Conservation (phyloP, 371 early-diverging fungal species). For the Smittium culicis region DNA sequence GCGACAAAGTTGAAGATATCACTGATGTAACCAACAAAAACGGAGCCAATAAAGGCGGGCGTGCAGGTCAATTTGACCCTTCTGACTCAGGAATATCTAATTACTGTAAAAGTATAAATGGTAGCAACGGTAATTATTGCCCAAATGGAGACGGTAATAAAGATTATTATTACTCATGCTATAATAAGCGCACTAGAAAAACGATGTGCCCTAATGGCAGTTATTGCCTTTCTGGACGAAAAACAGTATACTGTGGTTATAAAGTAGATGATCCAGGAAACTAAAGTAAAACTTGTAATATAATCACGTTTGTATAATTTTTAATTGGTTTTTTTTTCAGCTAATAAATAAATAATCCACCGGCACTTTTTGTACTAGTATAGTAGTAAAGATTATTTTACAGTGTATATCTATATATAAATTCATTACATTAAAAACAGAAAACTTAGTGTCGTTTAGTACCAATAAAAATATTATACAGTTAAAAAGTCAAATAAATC, state of each 20-base stretch:
- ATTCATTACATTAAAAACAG: too few species aligned
- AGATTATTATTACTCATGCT: not conserved
- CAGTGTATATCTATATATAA: too few species aligned
- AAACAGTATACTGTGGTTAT: not conserved
- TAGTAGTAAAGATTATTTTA: too few species aligned
- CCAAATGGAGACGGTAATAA: not conserved
- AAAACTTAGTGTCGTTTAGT: too few species aligned
- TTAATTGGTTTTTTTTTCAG: too few species aligned
- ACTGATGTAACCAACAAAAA: not conserved
- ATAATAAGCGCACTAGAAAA: not conserved
- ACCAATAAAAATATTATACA: too few species aligned
- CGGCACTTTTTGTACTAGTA: too few species aligned
- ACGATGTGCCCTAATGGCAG: not conserved
- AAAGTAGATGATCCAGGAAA: not conserved
- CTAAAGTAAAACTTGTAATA: too few species aligned
- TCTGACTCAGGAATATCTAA: not conserved
- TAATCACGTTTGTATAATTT: too few species aligned
- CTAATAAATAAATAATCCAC: too few species aligned
- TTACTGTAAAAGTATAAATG: not conserved
- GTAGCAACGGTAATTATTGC: not conserved
- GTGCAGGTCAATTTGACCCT: not conserved
- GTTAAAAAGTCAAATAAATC: too few species aligned
- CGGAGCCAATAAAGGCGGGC: not conserved
- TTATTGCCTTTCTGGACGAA: not conserved
- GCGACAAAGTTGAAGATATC: not conserved